phyloP scores from a whole-genome alignment of 192 early-diverging fungal species.

The Coemansia sp. region DNA sequence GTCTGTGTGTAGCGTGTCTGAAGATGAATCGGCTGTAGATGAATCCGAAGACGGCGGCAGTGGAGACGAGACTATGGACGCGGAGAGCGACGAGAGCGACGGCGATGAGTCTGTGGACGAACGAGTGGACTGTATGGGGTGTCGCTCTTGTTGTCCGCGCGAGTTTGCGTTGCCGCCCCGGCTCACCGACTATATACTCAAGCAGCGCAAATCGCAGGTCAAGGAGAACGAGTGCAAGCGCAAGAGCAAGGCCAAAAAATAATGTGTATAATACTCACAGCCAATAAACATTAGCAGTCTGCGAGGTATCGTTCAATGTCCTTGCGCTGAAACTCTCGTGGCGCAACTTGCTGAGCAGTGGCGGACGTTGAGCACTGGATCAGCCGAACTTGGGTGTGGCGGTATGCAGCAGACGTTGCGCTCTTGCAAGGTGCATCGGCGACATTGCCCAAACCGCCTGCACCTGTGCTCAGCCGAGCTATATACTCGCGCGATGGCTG shows the following conservation, averaged over 20 bases:
- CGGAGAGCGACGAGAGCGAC: not conserved
- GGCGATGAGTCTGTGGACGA: constrained; percentile 2
- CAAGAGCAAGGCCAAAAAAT: constrained; percentile 9
- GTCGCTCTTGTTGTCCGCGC: constrained; percentile 22
- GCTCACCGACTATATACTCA: constrained; percentile 24
- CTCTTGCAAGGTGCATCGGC: not conserved
- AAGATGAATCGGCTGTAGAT: constrained; percentile 2
- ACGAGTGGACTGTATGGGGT: constrained; percentile 2
- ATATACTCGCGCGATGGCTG: not conserved
- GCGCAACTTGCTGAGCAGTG: not conserved
- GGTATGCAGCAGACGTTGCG: not conserved
- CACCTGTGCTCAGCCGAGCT: not conserved
- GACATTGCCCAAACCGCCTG: not conserved
- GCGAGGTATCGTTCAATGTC: not conserved
- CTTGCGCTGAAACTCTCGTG: not conserved
- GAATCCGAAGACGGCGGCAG: not conserved
- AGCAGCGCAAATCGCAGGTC: constrained; percentile 25
- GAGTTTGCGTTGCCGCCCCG: constrained; percentile 41
- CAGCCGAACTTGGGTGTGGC: not conserved
- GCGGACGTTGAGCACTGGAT: not conserved
- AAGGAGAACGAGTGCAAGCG: constrained; percentile 2
- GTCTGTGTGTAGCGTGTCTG: not conserved
- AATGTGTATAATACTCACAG: not conserved
- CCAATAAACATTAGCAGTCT: not conserved
- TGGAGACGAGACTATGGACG: not conserved